Evolutionary conservation across 306 rosid genomes (phyloP), one percentile per base, ranked within the genome.

Genomic region (Dalbergia cultrata): DNA sequence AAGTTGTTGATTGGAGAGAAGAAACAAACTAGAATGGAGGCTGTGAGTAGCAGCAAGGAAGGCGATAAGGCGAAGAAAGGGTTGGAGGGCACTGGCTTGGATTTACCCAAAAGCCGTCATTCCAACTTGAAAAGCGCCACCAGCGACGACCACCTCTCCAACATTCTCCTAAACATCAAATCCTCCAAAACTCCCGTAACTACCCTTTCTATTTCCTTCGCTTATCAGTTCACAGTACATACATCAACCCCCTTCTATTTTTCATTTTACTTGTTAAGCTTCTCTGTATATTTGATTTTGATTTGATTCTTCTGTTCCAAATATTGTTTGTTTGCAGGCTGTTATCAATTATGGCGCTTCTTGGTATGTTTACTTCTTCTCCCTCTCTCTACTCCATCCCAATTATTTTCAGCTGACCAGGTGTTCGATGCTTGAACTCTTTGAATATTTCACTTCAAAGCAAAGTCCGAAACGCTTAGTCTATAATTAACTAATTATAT

Each of bases 261-360:
- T 5, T 21, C 2, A 8, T 13, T 78, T 73, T 43, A 26, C 31
- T 26, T 26, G 31, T 26, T 26, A 26, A 26, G 31, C 31, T 26
- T 26, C 31, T 26, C 31, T 26, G 31, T 26, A 26, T 26, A 26
- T 26, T 44, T 44, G 50, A 37, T 37, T 50, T 50, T 7, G 26
- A 12, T 74, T 57, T 75, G 14, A 61, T 56, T 77, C 77, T 43
- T 22, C 14, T 79, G 39, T 65, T 39, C 5, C 69, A 12, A 7
- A 60, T 26, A 1, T 26, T 26, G 31, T 33, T 72, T 77, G 3
- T 80, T 79, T 73, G 86, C 97, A 95, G 97, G 92, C 95, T 47
- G 97, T 93, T 45, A 90, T 95, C 90, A 93, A 91, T 70, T 95
- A 95, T 43, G 97, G 99, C 4, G 99, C 97, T 7, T 89, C 99